These are phyloP conservation scores for Kluyveromyces sp. DNA, from an alignment of 1,139 yeast genomes.

Conservation along the genomic window DNA sequence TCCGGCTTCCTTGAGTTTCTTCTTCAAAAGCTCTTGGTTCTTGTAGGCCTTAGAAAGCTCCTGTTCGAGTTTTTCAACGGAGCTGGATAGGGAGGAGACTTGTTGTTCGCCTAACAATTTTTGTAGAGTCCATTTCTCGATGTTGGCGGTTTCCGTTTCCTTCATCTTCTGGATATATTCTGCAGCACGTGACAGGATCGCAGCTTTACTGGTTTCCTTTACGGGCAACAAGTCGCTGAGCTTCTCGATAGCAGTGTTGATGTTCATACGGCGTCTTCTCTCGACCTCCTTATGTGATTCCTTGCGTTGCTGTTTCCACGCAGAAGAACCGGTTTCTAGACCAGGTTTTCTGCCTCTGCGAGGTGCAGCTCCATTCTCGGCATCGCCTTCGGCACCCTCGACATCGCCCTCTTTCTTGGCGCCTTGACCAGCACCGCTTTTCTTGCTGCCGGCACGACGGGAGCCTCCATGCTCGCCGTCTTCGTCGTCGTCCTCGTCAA, in stretches of 20 bases:
- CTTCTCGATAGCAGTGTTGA: constrained; percentile 81
- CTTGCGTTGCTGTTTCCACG: constrained; percentile 80
- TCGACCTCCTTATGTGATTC: constrained; percentile 97
- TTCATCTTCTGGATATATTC: constrained; percentile 84
- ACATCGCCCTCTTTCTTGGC: background rate
- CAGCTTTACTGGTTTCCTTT: constrained; percentile 86
- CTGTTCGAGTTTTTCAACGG: constrained; percentile 70
- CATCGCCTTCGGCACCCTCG: constrained; percentile 37
- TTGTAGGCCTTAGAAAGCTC: constrained; percentile 90
- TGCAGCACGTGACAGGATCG: constrained; percentile 78
- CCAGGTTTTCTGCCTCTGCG: constrained; percentile 29
- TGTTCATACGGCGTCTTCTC: constrained; percentile 88
- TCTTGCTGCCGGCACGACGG: background rate
- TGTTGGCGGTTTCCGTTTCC: constrained; percentile 78
- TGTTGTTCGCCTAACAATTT: constrained; percentile 89
- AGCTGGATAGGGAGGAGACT: constrained; percentile 66
- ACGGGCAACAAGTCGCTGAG: constrained; percentile 76
- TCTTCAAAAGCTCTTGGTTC: constrained; percentile 79
- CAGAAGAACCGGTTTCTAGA: constrained; percentile 64
- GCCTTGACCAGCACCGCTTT: background rate
- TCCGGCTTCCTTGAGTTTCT: constrained; percentile 23
- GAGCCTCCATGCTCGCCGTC: constrained; percentile 17
- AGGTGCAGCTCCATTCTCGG: constrained; percentile 20
- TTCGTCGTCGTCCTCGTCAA: constrained; percentile 14
- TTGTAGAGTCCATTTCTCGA: constrained; percentile 92